Base-by-base conservation (phyloP, 75 land plant species). In the Pinus albicaulis region DNA sequence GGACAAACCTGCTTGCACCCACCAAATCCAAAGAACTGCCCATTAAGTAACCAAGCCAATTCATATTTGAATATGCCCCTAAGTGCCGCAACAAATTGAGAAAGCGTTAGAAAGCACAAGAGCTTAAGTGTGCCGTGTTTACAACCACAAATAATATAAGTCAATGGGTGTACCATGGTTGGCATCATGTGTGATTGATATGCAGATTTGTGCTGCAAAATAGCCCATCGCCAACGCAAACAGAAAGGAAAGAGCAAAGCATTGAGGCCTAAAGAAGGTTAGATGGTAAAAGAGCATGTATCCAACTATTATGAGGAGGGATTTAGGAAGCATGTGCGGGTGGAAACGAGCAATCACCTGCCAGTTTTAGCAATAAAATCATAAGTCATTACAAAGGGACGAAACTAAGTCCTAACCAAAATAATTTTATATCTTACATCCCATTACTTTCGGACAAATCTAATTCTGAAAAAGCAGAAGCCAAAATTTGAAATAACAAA, bases 101-200 rank as follows among this genome's bases (percentile, higher is more conserved):
- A 48, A 48, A 10, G 11, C 1, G 53, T 48, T 48, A 48, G 53
- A 48, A 48, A 48, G 11, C 1, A 10, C 53, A 48, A 48, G 53
- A 48, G 53, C 53, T 48, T 48, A 48, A 48, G 53, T 48, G 53
- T 48, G 53, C 11, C 53, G 2, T 10, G 53, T 48, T 11, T 48
- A 48, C 12, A 48, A 48, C 52, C 11, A 48, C 11, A 48, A 48
- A 11, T 48, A 48, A 48, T 48, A 77, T n/a, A 56, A 41, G 38
- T 77, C 10, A 55, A 1, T 58, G 20, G 31, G 26, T 55, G 23
- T 58, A 86, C 88, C 88, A 77, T 86, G 88, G 57, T 86, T 86
- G 22, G 82, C 86, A 77, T 86, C 88, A 68, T 86, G 88, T 34
- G 68, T 61, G 28, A 86, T 86, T 62, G 87, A 84, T 14, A 86